Conservation (phyloP, 306 rosid species). For the Vigna hirtella region DNA sequence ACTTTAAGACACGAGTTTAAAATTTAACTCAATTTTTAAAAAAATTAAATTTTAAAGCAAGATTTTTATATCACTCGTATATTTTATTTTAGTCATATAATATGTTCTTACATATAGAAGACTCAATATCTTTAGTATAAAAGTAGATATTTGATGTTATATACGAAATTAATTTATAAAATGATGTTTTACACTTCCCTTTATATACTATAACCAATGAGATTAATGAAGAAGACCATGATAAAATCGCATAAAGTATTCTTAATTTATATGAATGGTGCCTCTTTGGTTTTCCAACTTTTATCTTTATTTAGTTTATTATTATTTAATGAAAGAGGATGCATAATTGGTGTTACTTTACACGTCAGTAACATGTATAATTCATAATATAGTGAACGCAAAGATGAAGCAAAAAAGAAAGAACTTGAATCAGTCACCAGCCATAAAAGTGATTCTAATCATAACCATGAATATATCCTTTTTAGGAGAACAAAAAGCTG, state of each 20-base stretch:
- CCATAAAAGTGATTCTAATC: conserved; percentile 32
- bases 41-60: no score
- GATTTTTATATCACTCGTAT: no score
- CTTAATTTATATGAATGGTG: neutral
- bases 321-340: conserved; percentile 1
- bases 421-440: neutral
- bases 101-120: no score
- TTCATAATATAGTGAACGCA: neutral
- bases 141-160: no score
- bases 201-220: no score
- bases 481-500: neutral
- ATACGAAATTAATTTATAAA: no score
- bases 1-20: no score
- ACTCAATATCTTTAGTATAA: no score
- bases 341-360: conserved; percentile 38
- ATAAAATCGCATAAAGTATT: neutral
- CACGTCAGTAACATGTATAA: conserved; percentile 21
- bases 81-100: no score
- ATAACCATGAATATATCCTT: neutral
- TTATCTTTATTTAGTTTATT: neutral
- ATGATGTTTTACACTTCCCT: no score
- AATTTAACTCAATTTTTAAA: no score
- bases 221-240: no score
- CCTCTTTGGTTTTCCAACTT: neutral
- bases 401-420: neutral